A percentile compares a stretch with the other conserved stretches of the same genome.
These are phyloP conservation scores for Cystofilobasidium ferigula DNA, from an alignment of 768 basidiomycete species.

Conservation along the genomic window DNA sequence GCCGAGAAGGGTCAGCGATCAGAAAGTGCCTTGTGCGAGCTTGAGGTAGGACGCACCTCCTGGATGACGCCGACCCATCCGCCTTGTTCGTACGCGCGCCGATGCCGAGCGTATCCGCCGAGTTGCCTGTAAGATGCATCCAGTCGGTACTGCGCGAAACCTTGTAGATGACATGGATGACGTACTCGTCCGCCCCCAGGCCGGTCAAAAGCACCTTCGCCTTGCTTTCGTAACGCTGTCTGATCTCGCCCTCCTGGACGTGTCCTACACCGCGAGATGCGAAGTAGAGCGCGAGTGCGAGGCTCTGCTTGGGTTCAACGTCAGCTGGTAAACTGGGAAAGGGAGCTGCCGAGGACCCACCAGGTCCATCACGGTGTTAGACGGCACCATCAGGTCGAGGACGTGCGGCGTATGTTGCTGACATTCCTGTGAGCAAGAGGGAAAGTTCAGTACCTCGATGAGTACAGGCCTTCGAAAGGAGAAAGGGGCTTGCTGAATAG, in stretches of 20 bases:
- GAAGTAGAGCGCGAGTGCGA: conserved; percentile 84
- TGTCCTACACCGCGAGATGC: conserved; percentile 70
- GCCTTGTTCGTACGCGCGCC: conserved; percentile 54
- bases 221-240: conserved; percentile 52
- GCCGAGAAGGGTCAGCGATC: background rate
- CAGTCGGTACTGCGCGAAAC: no score
- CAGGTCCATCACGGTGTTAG: conserved; percentile 49
- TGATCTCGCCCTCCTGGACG: conserved; percentile 37
- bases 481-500: no score
- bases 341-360: conserved; percentile 43
- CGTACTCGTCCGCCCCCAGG: conserved; percentile 77
- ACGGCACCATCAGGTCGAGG: conserved; percentile 47
- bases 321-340: background rate
- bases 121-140: conserved; percentile 44
- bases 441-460: no score
- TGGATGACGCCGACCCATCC: conserved; percentile 69
- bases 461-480: conserved; percentile 49
- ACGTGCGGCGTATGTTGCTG: conserved; percentile 50
- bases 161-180: background rate
- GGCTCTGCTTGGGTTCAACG: conserved; percentile 50
- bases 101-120: conserved; percentile 85
- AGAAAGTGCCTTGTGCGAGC: background rate
- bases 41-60: conserved; percentile 48
- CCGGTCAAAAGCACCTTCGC: conserved; percentile 81
- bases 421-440: conserved; percentile 48